A percentile compares a stretch with the other conserved stretches of the same genome.
phyloP scores from a whole-genome alignment of 2,329 filamentous ascomycete species.

The Verruconis gallopava region DNA sequence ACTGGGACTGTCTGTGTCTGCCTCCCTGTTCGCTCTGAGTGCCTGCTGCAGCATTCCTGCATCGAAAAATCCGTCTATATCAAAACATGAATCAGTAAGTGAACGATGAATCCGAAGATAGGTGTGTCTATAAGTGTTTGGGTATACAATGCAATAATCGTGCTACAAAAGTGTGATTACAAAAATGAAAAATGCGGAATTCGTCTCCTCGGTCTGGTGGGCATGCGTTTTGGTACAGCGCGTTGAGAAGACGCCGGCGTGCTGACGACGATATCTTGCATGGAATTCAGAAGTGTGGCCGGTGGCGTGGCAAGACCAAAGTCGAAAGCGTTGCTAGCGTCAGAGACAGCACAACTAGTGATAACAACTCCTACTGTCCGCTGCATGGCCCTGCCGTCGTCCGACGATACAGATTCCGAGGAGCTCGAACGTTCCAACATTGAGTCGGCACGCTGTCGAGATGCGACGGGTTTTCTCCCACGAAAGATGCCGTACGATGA shows the following conservation, averaged over 20 bases:
- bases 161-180: too few relatives aligned
- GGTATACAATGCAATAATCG: too few relatives aligned
- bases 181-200: background rate
- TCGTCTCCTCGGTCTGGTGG: background rate
- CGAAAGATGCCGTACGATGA: slow-evolving; percentile 1
- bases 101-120: too few relatives aligned
- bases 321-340: background rate
- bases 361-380: background rate
- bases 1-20: slow-evolving; percentile 28
- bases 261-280: background rate
- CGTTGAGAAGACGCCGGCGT: background rate
- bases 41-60: slow-evolving; percentile 88
- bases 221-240: background rate
- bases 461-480: background rate
- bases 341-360: background rate
- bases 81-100: slow-evolving; percentile 12
- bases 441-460: background rate
- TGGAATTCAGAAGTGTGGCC: background rate
- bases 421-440: background rate
- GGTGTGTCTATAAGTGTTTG: too few relatives aligned
- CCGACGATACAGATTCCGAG: background rate
- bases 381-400: background rate
- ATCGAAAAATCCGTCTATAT: slow-evolving; percentile 87
- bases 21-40: slow-evolving; percentile 57
- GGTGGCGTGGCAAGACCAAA: background rate